Percentiles rank a stretch among this genome's conserved stretches.
These are phyloP conservation scores for Saccharomycopsis hybrid DNA, from an alignment of 1,139 yeast species.

Conservation along the genomic window DNA sequence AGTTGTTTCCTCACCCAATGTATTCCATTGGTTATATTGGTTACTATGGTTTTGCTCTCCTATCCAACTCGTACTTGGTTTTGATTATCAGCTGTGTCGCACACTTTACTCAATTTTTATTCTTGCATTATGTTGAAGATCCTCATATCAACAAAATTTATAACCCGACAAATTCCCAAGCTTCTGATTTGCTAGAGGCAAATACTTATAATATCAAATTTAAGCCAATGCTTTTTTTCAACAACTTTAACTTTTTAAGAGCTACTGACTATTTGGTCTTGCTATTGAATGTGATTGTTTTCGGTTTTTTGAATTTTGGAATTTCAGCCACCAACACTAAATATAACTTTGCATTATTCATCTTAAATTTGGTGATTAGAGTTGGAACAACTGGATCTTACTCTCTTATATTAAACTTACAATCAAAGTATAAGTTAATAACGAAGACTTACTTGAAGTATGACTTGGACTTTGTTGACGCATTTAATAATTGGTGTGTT, in stretches of 20 bases:
- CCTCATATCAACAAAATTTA: slow-evolving; percentile 87
- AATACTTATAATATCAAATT: slow-evolving; percentile 35
- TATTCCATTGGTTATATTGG: slow-evolving; percentile 88
- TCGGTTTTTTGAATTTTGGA: slow-evolving; percentile 36
- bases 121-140: slow-evolving; percentile 71
- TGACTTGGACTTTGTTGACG: slow-evolving; percentile 61
- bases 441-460: slow-evolving; percentile 62
- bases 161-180: slow-evolving; percentile 23
- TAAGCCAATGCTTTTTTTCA: slow-evolving; percentile 57
- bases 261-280: slow-evolving; percentile 58
- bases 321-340: slow-evolving; percentile 31
- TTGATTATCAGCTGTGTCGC: slow-evolving; percentile 68
- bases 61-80: slow-evolving; percentile 70
- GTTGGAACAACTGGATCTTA: slow-evolving; percentile 48
- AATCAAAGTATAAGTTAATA: slow-evolving; percentile 58
- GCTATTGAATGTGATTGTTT: slow-evolving; percentile 38
- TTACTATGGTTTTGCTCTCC: slow-evolving; percentile 76
- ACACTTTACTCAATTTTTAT: slow-evolving; percentile 73
- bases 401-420: slow-evolving; percentile 49
- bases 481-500: slow-evolving; percentile 73
- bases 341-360: slow-evolving; percentile 36
- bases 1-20: slow-evolving; percentile 92
- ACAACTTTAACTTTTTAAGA: slow-evolving; percentile 59
- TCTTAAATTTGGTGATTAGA: slow-evolving; percentile 45
- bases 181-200: slow-evolving; percentile 25